These are phyloP conservation scores for Cudoniella acicularis DNA, from an alignment of 495 filamentous ascomycete species.

Conservation along the genomic window DNA sequence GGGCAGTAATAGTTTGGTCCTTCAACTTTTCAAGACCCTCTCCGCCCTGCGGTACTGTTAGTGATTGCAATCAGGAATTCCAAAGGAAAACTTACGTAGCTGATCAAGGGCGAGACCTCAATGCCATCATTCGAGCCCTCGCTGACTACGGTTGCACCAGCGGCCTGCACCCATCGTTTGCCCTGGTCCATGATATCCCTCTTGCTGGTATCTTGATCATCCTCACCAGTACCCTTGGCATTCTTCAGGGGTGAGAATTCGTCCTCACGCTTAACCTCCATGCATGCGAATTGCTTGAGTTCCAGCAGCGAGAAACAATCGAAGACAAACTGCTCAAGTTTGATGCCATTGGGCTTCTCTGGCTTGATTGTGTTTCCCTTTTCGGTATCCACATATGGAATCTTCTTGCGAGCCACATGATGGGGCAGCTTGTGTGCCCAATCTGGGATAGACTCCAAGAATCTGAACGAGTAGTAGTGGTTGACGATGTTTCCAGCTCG, in stretches of 20 bases:
- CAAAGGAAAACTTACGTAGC: slow-evolving; percentile 73
- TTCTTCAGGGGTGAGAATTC: slow-evolving; percentile 99
- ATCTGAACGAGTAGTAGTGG: slow-evolving; percentile 97
- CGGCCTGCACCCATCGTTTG: slow-evolving; percentile 73
- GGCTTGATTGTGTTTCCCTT: slow-evolving; percentile 81
- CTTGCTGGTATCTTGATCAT: slow-evolving; percentile 90
- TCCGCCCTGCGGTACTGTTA: slow-evolving; percentile 58
- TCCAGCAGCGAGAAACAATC: slow-evolving; percentile 92
- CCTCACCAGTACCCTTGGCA: slow-evolving; percentile 81
- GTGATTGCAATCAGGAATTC: slow-evolving; percentile 30
- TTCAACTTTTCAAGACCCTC: slow-evolving; percentile 81
- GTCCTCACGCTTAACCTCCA: slow-evolving; percentile 95
- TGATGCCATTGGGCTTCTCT: slow-evolving; percentile 93
- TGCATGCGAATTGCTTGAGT: slow-evolving; percentile 84
- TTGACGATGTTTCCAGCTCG: slow-evolving; percentile 99
- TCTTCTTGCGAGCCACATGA: slow-evolving; percentile 98
- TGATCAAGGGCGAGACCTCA: slow-evolving; percentile 89
- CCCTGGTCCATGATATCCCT: slow-evolving; percentile 88
- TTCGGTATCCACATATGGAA: slow-evolving; percentile 74
- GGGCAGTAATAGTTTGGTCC: slow-evolving; percentile 70
- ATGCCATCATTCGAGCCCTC: slow-evolving; percentile 68
- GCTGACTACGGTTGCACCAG: slow-evolving; percentile 72
- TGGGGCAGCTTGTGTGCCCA: slow-evolving; percentile 86
- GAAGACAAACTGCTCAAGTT: slow-evolving; percentile 98
- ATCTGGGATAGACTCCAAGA: slow-evolving; percentile 83